Evolutionary conservation across 2,329 filamentous ascomycete species (phyloP), one percentile per base, ranked within the genome.

Genomic region (Polychaeton citri): DNA sequence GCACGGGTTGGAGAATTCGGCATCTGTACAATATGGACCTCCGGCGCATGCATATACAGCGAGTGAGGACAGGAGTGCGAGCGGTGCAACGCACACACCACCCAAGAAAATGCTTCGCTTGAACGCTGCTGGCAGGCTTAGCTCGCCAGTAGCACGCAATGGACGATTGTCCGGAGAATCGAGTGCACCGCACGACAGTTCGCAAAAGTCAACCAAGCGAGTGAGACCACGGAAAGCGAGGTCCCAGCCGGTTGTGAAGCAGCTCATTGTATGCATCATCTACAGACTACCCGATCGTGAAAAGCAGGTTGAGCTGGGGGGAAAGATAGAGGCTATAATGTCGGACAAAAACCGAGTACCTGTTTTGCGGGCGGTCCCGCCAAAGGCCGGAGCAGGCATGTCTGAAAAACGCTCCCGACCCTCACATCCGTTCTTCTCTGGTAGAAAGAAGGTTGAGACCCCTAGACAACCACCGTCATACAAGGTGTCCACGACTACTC

Each of bases 351-450:
- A 52, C 32, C 54, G 56, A 41, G 42, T 48, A 43, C 40, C 51
- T 38, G 39, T 46, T 10, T 10, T 28, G 12, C 12, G 24, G 15
- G 12, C 12, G 5, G 24, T 28, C 15, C 12, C 12, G 15, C 3
- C 5, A 7, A 28, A 28, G 4, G 15, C 24, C 15, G 15, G 24
- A 28, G 3, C 15, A 3, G 24, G 12, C 24, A 28, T 12, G 7
- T 28, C 24, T 7, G 24, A 28, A 15, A 10, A 28, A 10, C 24
- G 12, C 15, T 28, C 7, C 12, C 24, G 24, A 28, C 24, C 48
- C 34, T 70, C 72, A 0, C 77, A 86, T 57, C 80, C 81, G 0
- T 82, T 86, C 51, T 86, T 86, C 49, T 51, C 68, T 12, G 72
- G 70, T 5, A 81, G 76, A 45, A 54, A 57, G 6, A 53, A 52